Percentiles rank a stretch among this genome's conserved stretches.
These are phyloP conservation scores for Postia placenta DNA, from an alignment of 768 basidiomycete genomes.

Conservation along the genomic window DNA sequence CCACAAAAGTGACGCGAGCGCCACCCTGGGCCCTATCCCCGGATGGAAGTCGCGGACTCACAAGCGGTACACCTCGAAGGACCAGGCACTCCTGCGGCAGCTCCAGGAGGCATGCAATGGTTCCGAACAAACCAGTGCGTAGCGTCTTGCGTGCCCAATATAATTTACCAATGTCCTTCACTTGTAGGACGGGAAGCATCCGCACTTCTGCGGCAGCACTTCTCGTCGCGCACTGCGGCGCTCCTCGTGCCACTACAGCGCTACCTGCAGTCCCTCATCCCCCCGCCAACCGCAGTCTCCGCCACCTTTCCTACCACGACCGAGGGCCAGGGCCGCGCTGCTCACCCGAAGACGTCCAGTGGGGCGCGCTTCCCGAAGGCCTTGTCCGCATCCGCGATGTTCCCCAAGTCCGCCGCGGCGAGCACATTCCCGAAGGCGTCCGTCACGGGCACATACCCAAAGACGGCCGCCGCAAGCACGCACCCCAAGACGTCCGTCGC, in stretches of 20 bases:
- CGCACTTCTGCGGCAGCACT: conserved; percentile 69
- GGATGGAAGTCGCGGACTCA: conserved; percentile 80
- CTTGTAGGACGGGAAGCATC: conserved; percentile 53
- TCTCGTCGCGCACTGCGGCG: conserved; percentile 78
- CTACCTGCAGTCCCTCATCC: conserved; percentile 86
- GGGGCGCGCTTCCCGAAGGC: not conserved
- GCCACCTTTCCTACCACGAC: conserved; percentile 3
- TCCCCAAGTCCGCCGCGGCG: not conserved
- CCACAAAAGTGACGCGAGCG: not conserved
- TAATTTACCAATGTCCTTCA: too few relatives aligned
- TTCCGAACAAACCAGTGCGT: conserved; percentile 47
- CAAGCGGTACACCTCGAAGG: conserved; percentile 81
- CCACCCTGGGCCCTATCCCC: conserved; percentile 43
- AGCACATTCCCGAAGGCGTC: not conserved
- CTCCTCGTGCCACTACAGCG: conserved; percentile 86
- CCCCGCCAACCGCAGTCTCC: conserved; percentile 41
- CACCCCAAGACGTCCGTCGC: not conserved
- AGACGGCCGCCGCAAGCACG: not conserved
- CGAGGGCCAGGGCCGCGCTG: not conserved
- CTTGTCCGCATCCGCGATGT: not conserved
- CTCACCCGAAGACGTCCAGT: not conserved
- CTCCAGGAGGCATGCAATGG: conserved; percentile 57
- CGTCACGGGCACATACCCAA: not conserved
- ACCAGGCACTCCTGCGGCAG: conserved; percentile 63
- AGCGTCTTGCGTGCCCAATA: too few relatives aligned